Base-by-base conservation (phyloP, 352 stramenopile species). In the Phytopythium montanum region DNA sequence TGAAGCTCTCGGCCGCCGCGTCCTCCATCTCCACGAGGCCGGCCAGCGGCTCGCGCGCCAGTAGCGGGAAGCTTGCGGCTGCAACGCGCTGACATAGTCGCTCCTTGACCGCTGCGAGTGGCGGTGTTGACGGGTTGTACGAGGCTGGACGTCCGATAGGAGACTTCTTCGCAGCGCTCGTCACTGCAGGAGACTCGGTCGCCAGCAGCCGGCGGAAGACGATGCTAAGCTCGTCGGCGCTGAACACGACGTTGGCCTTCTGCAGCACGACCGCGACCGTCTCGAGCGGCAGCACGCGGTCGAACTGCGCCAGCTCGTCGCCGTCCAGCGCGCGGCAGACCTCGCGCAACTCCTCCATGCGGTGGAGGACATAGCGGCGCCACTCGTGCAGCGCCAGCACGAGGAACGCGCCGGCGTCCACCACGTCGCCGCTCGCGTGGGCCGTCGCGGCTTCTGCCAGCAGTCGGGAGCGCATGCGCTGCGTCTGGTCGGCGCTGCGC, bases 301-400 rank as follows among this genome's bases (percentile, higher is more conserved):
- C 78, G 54, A 89, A 85, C 1, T 78, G 73, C 0, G 56, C 44
- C 42, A 90, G 69, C 14, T 90, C 79, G 28, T 83, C 76, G 26
- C 53, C 28, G 29, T 90, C 73, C 31, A 83, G 72, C 18, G 62
- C 65, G 56, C 70, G 85, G 51, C 79, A 90, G 14, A 78, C 68
- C 18, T 88, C 70, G 6, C 76, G 75, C 3, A 94, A 59, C 33
- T 90, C 81, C 58, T 88, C 82, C 51, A 94, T 76, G 13, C 79
- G 75, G n/a, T 79, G 59, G 21, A 87, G 65, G 16, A 92, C 67
- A 56, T 92, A 92, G 3, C 68, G 71, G 36, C 85, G 75, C 82
- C 85, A 94, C 58, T 94, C 85, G 18, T 73, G 42, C 12, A 92
- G 42, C 9, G 74, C 70, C 1, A 91, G 38, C 3, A 92, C 65